These are phyloP conservation scores for Lineolata rhizophorae DNA, from an alignment of 495 filamentous ascomycete species.

Conservation along the genomic window DNA sequence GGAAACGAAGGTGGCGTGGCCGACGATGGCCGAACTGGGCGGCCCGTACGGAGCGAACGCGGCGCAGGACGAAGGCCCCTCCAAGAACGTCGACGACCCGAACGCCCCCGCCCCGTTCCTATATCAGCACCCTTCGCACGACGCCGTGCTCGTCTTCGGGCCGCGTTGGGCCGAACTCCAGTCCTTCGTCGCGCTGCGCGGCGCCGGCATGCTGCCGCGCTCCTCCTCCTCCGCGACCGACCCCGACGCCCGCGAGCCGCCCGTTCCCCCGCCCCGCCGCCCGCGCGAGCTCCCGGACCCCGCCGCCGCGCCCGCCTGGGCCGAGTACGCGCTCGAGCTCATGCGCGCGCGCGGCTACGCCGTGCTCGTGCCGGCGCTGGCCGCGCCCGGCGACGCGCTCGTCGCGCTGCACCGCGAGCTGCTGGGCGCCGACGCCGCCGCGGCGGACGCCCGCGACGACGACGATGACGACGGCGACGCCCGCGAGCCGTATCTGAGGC, in stretches of 20 bases:
- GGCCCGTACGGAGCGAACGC: no score
- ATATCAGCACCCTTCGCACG: slow-evolving; percentile 63
- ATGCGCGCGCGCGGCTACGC: slow-evolving; percentile 50
- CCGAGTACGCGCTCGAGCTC: slow-evolving; percentile 54
- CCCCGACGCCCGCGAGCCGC: no score
- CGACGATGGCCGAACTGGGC: slow-evolving; percentile 15
- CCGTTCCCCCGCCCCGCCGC: not conserved
- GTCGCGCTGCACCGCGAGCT: slow-evolving; percentile 55
- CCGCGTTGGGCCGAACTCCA: slow-evolving; percentile 70
- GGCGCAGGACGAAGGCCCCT: no score
- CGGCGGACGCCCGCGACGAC: slow-evolving; percentile 29
- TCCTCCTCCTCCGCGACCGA: no score
- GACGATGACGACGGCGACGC: slow-evolving; percentile 1
- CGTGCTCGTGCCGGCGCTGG: slow-evolving; percentile 45
- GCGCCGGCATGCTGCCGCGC: slow-evolving; percentile 18
- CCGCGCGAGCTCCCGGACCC: slow-evolving; percentile 16
- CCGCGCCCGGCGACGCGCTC: slow-evolving; percentile 24
- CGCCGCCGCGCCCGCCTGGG: slow-evolving; percentile 40
- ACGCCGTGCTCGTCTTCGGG: slow-evolving; percentile 60
- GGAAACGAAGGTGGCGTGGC: no score
- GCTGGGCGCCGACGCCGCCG: slow-evolving; percentile 39
- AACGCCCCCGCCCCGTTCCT: slow-evolving; percentile 36
- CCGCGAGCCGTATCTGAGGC: slow-evolving; percentile 1
- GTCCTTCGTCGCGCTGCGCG: slow-evolving; percentile 37
- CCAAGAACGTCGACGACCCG: no score